Percentiles rank a stretch among this genome's conserved stretches.
phyloP scores from a whole-genome alignment of 768 basidiomycete genomes.

The Boletus rufocinnamomeus region DNA sequence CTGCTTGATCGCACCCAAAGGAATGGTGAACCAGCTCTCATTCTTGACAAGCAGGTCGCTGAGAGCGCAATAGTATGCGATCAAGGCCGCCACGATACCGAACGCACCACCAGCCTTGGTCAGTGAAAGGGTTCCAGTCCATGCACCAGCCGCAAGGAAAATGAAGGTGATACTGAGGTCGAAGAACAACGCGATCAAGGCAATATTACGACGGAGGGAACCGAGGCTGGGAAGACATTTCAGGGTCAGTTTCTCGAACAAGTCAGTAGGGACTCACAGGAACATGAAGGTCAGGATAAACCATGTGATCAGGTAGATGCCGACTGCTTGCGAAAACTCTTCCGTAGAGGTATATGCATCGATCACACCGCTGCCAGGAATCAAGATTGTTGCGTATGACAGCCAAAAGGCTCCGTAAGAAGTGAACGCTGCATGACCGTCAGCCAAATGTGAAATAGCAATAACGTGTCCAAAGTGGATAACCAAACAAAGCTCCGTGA shows the following conservation, averaged over 20 bases:
- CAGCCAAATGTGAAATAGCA: background rate
- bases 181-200: conserved; percentile 50
- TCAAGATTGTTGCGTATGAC: conserved; percentile 72
- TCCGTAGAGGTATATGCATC: conserved; percentile 46
- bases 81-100: conserved; percentile 46
- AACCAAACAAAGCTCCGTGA: background rate
- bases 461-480: background rate
- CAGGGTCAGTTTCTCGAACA: background rate
- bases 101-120: conserved; percentile 46
- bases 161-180: conserved; percentile 57
- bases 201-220: conserved; percentile 51
- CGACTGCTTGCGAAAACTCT: conserved; percentile 60
- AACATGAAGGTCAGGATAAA: conserved; percentile 69
- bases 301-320: conserved; percentile 77
- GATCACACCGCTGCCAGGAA: conserved; percentile 66
- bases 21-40: conserved; percentile 44
- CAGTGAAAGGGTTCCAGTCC: conserved; percentile 25
- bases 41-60: conserved; percentile 42
- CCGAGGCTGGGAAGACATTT: conserved; percentile 40
- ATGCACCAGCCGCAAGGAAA: conserved; percentile 44
- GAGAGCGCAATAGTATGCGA: conserved; percentile 50
- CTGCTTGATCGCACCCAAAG: conserved; percentile 35
- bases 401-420: conserved; percentile 91
- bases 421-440: conserved; percentile 57
- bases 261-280: conserved; percentile 43